Base-by-base conservation (phyloP, 768 basidiomycete genomes). In the Boletales sp. region DNA sequence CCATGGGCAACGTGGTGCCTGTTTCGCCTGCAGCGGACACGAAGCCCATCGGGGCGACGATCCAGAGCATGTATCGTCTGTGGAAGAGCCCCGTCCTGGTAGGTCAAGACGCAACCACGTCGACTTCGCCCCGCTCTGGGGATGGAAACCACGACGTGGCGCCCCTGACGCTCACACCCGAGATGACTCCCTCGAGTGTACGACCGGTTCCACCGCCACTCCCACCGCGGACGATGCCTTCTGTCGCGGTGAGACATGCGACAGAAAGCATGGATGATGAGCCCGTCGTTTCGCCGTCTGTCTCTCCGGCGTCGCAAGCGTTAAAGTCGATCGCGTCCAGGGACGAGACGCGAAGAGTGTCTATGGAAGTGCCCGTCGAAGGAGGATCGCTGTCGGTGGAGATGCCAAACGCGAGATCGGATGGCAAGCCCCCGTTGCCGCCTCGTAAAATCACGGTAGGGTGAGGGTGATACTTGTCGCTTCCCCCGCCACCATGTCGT, bases 1-100 rank as follows among this genome's bases (percentile, higher is more conserved):
- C 89, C 4, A 77, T 93, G 76, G 90, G 90, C 11, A 84, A 87
- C 58, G 79, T 81, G 48, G 81, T 86, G 11, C 73, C 76, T 2
- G 53, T 62, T 21, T 74, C 78, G 5, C 67, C 71, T 39, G 60
- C 70, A 0, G 53, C 71, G 10, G 74, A 77, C 18, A 67, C 65
- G 44, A 66, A 68, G 51, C 57, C 60, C 13, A 63, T 79, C 64
- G 74, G 76, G 42, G 78, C 80, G 9, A 78, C 80, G 18, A 81
- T 87, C 31, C 82, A 82, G 64, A 80, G 74, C 50, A 77, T 90
- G 50, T 89, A 89, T 63, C 80, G 86, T 11, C 71, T 92, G 46
- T 89, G 86, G 83, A 87, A 87, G 48, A 78, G 71, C 41, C 79
- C 82, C 13, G 61, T 66, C 18, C 50, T 69, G 15, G 47, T 61